Conservation (phyloP, 768 basidiomycete species). For the Podaxis sp. region DNA sequence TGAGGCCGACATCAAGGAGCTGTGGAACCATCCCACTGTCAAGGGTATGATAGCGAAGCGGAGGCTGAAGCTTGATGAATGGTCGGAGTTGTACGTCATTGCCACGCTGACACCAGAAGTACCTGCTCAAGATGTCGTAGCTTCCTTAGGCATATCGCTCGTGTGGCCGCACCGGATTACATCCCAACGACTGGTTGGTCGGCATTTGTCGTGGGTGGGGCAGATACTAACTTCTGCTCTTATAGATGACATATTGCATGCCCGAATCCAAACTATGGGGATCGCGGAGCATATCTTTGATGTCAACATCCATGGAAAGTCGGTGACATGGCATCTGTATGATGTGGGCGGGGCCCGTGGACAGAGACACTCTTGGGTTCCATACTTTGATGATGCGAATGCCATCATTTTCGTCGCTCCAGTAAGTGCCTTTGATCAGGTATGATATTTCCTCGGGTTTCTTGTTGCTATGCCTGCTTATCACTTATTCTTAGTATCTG, state of each 20-base stretch:
- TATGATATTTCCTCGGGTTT: slow-evolving; percentile 22
- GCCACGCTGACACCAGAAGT: background rate
- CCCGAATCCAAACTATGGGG: slow-evolving; percentile 90
- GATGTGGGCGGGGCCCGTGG: slow-evolving; percentile 74
- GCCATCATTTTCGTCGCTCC: slow-evolving; percentile 82
- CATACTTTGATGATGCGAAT: slow-evolving; percentile 73
- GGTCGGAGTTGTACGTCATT: slow-evolving; percentile 79
- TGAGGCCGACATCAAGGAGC: slow-evolving; percentile 63
- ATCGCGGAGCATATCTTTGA: slow-evolving; percentile 84
- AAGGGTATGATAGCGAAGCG: slow-evolving; percentile 65
- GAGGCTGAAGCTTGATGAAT: slow-evolving; percentile 78
- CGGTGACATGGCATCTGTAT: slow-evolving; percentile 72
- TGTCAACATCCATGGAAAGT: slow-evolving; percentile 75
- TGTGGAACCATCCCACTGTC: slow-evolving; percentile 76
- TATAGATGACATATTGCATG: slow-evolving; percentile 82
- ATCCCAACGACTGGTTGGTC: slow-evolving; percentile 69
- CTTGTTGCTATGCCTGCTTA: slow-evolving; percentile 5
- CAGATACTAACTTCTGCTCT: slow-evolving; percentile 29
- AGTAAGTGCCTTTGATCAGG: slow-evolving; percentile 79
- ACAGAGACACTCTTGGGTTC: slow-evolving; percentile 78
- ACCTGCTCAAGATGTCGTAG: slow-evolving; percentile 35
- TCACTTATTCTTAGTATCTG: slow-evolving; percentile 55
- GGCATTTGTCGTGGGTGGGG: slow-evolving; percentile 14
- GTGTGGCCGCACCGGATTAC: slow-evolving; percentile 69
- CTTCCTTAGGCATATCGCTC: slow-evolving; percentile 72